phyloP scores from a whole-genome alignment of 2,329 filamentous ascomycete species.

The Neophaeococcomyces mojaviensis region DNA sequence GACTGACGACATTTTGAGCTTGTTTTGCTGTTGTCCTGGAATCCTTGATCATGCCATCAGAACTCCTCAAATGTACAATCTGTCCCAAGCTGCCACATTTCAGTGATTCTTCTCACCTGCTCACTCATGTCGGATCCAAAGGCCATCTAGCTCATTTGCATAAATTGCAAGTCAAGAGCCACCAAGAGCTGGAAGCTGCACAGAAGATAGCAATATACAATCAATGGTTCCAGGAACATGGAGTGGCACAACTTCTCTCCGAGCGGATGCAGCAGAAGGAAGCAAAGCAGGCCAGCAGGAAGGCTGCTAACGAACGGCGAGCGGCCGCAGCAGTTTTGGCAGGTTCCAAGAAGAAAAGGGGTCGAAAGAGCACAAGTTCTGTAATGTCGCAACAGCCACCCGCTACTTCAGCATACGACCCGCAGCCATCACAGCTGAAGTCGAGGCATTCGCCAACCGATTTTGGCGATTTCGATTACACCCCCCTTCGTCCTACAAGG shows the following conservation, averaged over 20 bases:
- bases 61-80: slow-evolving; percentile 58
- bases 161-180: slow-evolving; percentile 66
- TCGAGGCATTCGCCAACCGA: background rate
- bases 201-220: slow-evolving; percentile 61
- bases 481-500: slow-evolving; percentile 15
- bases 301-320: slow-evolving; percentile 2
- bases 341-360: background rate
- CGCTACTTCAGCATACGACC: background rate
- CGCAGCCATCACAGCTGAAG: background rate
- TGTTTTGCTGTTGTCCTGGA: slow-evolving; percentile 20
- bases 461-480: slow-evolving; percentile 16
- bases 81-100: slow-evolving; percentile 74
- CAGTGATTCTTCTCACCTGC: slow-evolving; percentile 82
- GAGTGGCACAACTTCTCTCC: slow-evolving; percentile 65
- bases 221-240: slow-evolving; percentile 66
- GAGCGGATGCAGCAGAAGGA: slow-evolving; percentile 73
- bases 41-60: slow-evolving; percentile 20
- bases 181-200: slow-evolving; percentile 59
- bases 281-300: slow-evolving; percentile 47
- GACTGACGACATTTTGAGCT: slow-evolving; percentile 11
- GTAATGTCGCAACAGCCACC: background rate
- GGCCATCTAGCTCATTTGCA: slow-evolving; percentile 81
- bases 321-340: background rate
- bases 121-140: slow-evolving; percentile 89
- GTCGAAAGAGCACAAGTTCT: background rate